These are phyloP conservation scores for Lactarius sanguifluus DNA, from an alignment of 768 basidiomycete species.

Conservation along the genomic window DNA sequence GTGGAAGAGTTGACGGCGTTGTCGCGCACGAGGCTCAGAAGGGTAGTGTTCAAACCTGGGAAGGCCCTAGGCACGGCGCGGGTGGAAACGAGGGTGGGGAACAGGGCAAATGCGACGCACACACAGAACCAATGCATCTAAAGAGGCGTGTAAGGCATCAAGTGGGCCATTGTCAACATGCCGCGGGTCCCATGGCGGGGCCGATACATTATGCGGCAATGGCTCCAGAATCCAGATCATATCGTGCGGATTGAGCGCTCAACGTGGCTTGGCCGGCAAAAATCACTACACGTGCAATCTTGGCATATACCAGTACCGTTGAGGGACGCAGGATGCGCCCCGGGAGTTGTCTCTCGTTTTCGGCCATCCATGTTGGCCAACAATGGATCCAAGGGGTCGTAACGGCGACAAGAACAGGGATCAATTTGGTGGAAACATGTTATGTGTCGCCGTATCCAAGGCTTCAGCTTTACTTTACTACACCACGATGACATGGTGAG, in stretches of 20 bases:
- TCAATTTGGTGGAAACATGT: too few species aligned
- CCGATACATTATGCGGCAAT: neutral
- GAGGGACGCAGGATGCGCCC: neutral
- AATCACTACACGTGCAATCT: neutral
- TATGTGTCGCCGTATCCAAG: too few species aligned
- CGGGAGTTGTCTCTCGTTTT: neutral
- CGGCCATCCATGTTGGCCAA: neutral
- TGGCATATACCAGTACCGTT: neutral
- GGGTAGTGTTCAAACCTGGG: conserved; percentile 4
- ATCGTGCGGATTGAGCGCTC: conserved; percentile 2
- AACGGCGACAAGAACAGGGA: neutral
- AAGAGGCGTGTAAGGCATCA: neutral
- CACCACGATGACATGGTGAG: neutral
- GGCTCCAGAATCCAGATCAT: too few species aligned
- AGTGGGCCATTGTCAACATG: neutral
- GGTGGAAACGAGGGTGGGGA: neutral
- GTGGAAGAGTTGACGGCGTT: conserved; percentile 34
- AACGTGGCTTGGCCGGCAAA: neutral
- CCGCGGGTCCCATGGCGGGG: neutral
- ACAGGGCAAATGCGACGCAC: neutral
- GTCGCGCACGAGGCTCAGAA: conserved; percentile 29
- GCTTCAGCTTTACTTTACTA: neutral
- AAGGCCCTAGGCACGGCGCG: neutral
- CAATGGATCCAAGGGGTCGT: neutral
- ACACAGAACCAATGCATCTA: conserved; percentile 12